Conservation (phyloP, 2,329 filamentous ascomycete genomes). For the Microcera coccophila region DNA sequence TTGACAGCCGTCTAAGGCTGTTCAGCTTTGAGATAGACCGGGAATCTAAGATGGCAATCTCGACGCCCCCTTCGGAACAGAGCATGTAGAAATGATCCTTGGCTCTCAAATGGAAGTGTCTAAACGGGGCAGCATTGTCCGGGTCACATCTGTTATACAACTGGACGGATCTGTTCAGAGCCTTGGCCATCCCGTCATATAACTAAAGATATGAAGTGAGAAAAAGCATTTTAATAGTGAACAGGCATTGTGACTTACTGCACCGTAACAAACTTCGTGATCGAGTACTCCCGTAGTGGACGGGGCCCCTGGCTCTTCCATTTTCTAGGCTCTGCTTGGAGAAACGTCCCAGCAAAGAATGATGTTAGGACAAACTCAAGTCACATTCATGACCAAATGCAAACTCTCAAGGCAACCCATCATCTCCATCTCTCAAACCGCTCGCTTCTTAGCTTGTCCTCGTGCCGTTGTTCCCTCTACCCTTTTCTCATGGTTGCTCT, state of each 20-base stretch:
- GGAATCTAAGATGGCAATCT: constrained; percentile 4
- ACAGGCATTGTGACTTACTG: not conserved
- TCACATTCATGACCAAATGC: no score
- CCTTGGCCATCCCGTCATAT: not conserved
- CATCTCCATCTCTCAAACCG: no score
- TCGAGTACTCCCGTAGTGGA: no score
- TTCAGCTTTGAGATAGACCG: not conserved
- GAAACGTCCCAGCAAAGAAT: no score
- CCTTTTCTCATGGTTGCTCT: no score
- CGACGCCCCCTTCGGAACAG: not conserved
- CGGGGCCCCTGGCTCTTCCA: no score
- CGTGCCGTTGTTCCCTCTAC: no score
- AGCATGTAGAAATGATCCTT: not conserved
- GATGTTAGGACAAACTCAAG: no score
- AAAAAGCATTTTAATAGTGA: not conserved
- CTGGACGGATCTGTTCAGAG: not conserved
- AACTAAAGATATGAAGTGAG: not conserved
- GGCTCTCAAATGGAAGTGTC: not conserved
- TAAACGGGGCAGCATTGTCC: not conserved
- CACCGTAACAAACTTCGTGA: constrained; percentile 4
- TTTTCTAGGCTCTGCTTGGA: no score
- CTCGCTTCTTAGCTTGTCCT: no score
- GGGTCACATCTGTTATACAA: not conserved
- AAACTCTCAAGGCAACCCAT: no score
- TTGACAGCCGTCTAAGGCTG: not conserved